phyloP scores from a whole-genome alignment of 495 filamentous ascomycete genomes.

The Talaromyces stipitatus region DNA sequence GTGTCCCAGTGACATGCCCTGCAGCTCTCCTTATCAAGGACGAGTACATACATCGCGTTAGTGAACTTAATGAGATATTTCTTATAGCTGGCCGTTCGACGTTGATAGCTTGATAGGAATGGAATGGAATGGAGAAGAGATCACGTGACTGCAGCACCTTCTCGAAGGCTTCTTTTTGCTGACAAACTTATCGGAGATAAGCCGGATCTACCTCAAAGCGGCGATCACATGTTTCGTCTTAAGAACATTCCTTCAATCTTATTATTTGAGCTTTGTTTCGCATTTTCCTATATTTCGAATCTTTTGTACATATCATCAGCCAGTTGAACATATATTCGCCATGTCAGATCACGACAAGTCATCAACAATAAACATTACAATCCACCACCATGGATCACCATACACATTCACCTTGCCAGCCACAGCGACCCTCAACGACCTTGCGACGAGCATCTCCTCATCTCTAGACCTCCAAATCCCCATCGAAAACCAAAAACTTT shows the following conservation, averaged over 20 bases:
- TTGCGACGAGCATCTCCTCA: slow-evolving; percentile 45
- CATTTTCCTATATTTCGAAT: not conserved
- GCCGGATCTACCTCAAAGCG: not conserved
- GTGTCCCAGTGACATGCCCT: too few relatives aligned
- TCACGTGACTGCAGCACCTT: slow-evolving; percentile 1
- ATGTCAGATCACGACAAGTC: not conserved
- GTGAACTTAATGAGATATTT: too few relatives aligned
- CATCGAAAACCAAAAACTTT: slow-evolving; percentile 62
- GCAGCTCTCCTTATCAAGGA: too few relatives aligned
- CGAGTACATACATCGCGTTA: too few relatives aligned
- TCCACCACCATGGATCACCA: slow-evolving; percentile 60
- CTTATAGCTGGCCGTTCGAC: too few relatives aligned
- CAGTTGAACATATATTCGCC: not conserved
- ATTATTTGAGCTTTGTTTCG: not conserved
- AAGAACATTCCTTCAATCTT: not conserved
- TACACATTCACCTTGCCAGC: slow-evolving; percentile 60
- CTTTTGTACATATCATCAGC: not conserved
- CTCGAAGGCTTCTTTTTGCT: not conserved
- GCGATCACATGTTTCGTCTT: not conserved
- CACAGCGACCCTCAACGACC: slow-evolving; percentile 66
- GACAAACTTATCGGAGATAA: not conserved
- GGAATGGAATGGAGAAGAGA: not conserved
- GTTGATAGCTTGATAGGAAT: too few relatives aligned
- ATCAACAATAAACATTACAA: slow-evolving; percentile 35
- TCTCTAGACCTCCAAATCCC: slow-evolving; percentile 50